A percentile compares a stretch with the other conserved stretches of the same genome.
These are phyloP conservation scores for Malus hybrid DNA, from an alignment of 331 rosid species.

Conservation along the genomic window DNA sequence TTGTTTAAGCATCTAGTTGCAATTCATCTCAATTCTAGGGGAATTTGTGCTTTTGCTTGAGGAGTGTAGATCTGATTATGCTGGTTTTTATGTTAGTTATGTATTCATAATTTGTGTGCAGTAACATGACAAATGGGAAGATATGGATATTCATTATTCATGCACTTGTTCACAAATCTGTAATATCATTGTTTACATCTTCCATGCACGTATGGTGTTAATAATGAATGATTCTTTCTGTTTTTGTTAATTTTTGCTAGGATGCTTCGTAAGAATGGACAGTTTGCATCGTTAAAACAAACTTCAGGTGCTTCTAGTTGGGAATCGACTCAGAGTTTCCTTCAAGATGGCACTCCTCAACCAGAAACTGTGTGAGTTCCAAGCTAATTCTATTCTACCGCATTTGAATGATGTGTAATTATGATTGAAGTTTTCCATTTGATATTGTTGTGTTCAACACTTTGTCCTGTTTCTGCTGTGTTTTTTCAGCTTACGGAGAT, in stretches of 20 bases:
- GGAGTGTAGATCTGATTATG: not conserved
- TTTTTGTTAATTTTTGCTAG: conserved; percentile 32
- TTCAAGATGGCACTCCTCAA: conserved; percentile 56
- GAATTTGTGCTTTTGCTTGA: not conserved
- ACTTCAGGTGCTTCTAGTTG: conserved; percentile 59
- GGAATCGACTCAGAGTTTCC: conserved; percentile 43
- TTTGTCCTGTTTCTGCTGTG: not conserved
- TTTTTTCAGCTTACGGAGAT: conserved; percentile 48
- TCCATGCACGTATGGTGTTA: not conserved
- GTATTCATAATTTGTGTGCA: not conserved
- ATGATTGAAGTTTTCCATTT: not conserved
- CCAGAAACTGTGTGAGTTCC: conserved; percentile 74
- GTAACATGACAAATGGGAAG: not conserved
- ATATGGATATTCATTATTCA: not conserved
- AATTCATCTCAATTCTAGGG: not conserved
- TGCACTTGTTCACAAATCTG: not conserved
- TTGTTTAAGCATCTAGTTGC: not conserved
- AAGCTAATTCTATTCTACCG: conserved; percentile 7
- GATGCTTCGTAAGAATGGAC: conserved; percentile 98
- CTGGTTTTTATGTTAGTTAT: not conserved
- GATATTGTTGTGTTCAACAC: not conserved
- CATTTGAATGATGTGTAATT: not conserved
- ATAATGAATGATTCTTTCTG: not conserved
- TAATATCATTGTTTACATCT: not conserved
- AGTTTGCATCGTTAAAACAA: conserved; percentile 82